Percentiles rank a stretch among this genome's conserved stretches.
These are phyloP conservation scores for Angomonas deanei DNA, from an alignment of 208 protist species.

Conservation along the genomic window DNA sequence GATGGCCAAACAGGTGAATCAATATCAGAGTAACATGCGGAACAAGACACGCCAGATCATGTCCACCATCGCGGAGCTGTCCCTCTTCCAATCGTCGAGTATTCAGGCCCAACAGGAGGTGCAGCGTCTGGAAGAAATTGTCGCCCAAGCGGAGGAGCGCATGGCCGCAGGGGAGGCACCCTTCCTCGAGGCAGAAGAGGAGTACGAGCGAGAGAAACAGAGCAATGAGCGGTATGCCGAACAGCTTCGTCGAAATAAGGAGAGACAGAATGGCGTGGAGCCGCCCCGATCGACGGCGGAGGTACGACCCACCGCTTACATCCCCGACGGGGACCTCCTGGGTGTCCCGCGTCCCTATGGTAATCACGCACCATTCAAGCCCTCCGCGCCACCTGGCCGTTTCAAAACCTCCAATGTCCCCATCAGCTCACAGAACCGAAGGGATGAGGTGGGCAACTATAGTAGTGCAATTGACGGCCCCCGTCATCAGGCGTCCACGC, in stretches of 20 bases:
- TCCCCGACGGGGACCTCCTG: conserved; percentile 77
- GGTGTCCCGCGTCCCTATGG: conserved; percentile 86
- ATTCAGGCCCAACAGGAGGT: conserved; percentile 90
- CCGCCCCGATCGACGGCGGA: conserved; percentile 60
- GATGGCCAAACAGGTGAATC: conserved; percentile 91
- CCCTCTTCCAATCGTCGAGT: conserved; percentile 89
- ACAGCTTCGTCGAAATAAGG: conserved; percentile 44
- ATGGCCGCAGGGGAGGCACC: conserved; percentile 73
- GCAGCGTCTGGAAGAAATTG: conserved; percentile 59
- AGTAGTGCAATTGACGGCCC: background rate
- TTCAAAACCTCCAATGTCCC: conserved; percentile 1
- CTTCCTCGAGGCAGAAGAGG: conserved; percentile 70
- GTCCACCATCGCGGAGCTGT: conserved; percentile 95
- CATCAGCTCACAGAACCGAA: background rate
- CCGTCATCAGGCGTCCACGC: background rate
- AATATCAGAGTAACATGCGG: conserved; percentile 87
- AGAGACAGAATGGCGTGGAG: conserved; percentile 15
- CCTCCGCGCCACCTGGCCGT: background rate
- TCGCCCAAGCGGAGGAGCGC: conserved; percentile 79
- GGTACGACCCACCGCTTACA: conserved; percentile 85
- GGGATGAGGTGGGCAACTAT: background rate
- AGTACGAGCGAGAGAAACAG: conserved; percentile 64
- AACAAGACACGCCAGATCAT: conserved; percentile 91
- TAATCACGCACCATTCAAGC: conserved; percentile 63
- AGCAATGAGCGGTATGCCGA: conserved; percentile 51